Conservation (phyloP, 2,329 filamentous ascomycete species). For the Xylariaceae sp. region DNA sequence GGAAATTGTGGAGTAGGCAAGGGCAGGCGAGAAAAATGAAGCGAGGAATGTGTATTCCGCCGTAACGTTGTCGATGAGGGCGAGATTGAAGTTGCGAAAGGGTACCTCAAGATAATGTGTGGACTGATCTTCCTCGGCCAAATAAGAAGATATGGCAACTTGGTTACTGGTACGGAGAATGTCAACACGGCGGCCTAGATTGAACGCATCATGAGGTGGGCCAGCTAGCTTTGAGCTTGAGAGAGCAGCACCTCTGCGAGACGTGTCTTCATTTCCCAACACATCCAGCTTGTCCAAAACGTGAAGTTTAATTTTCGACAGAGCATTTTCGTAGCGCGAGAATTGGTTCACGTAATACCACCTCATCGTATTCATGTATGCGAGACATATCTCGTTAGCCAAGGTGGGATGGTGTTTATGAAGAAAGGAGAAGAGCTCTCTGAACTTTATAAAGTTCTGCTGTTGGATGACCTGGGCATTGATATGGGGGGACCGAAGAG, state of each 20-base stretch:
- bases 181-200: slow-evolving; percentile 80
- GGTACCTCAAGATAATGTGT: slow-evolving; percentile 85
- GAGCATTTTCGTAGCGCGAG: slow-evolving; percentile 74
- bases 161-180: slow-evolving; percentile 70
- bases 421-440: slow-evolving; percentile 82
- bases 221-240: slow-evolving; percentile 49
- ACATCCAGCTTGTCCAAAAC: slow-evolving; percentile 77
- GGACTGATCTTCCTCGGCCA: slow-evolving; percentile 84
- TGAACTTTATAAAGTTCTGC: slow-evolving; percentile 82
- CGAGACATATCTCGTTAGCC: slow-evolving; percentile 83
- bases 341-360: slow-evolving; percentile 98
- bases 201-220: slow-evolving; percentile 79
- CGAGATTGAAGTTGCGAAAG: slow-evolving; percentile 92
- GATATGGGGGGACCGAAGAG: slow-evolving; percentile 87
- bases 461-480: slow-evolving; percentile 97
- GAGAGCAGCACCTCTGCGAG: slow-evolving; percentile 59
- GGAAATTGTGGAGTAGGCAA: slow-evolving; percentile 72
- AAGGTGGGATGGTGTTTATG: slow-evolving; percentile 77
- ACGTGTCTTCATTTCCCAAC: slow-evolving; percentile 71
- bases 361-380: slow-evolving; percentile 97
- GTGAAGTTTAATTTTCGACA: slow-evolving; percentile 82
- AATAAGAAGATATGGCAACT: slow-evolving; percentile 75
- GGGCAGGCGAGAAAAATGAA: slow-evolving; percentile 77
- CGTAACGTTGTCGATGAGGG: slow-evolving; percentile 87
- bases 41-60: slow-evolving; percentile 94